phyloP scores from a whole-genome alignment of 1,139 yeast genomes.

The Hyphopichia buzzinii region DNA sequence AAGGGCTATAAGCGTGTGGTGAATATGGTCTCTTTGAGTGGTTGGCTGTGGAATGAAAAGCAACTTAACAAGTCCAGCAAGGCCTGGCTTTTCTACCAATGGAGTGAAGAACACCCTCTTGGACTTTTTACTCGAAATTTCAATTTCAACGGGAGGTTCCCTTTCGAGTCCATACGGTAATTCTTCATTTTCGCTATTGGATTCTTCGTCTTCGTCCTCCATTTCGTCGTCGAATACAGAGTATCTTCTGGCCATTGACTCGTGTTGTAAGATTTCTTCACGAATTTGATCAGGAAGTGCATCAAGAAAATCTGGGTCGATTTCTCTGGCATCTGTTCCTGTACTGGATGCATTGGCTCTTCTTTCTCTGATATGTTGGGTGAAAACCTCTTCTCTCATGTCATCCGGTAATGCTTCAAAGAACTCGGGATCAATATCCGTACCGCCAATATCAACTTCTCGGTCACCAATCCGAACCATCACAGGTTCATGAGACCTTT shows the following conservation, averaged over 20 bases:
- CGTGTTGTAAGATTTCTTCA: slow-evolving; percentile 71
- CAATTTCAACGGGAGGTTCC: background rate
- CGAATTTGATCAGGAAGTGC: slow-evolving; percentile 78
- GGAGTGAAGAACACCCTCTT: slow-evolving; percentile 57
- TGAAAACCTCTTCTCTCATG: slow-evolving; percentile 88
- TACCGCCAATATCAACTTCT: slow-evolving; percentile 81
- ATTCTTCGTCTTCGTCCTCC: slow-evolving; percentile 18
- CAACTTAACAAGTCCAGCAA: slow-evolving; percentile 68
- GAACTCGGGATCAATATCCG: slow-evolving; percentile 91
- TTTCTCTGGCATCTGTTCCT: slow-evolving; percentile 53
- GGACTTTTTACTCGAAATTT: slow-evolving; percentile 11
- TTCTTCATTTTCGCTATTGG: background rate
- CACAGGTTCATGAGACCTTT: slow-evolving; percentile 43
- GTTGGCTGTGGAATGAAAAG: slow-evolving; percentile 73
- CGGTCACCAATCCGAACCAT: slow-evolving; percentile 75
- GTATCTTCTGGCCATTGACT: slow-evolving; percentile 48
- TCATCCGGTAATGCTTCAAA: slow-evolving; percentile 89
- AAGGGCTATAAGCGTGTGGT: slow-evolving; percentile 63
- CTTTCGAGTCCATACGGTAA: background rate
- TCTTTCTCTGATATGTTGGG: slow-evolving; percentile 77
- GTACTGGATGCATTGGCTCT: slow-evolving; percentile 51
- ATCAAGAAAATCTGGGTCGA: slow-evolving; percentile 78
- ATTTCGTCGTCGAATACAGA: slow-evolving; percentile 23
- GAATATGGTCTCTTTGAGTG: slow-evolving; percentile 62
- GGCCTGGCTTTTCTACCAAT: slow-evolving; percentile 71